phyloP scores from a whole-genome alignment of 768 basidiomycete species.

The Cubamyces lactineus region DNA sequence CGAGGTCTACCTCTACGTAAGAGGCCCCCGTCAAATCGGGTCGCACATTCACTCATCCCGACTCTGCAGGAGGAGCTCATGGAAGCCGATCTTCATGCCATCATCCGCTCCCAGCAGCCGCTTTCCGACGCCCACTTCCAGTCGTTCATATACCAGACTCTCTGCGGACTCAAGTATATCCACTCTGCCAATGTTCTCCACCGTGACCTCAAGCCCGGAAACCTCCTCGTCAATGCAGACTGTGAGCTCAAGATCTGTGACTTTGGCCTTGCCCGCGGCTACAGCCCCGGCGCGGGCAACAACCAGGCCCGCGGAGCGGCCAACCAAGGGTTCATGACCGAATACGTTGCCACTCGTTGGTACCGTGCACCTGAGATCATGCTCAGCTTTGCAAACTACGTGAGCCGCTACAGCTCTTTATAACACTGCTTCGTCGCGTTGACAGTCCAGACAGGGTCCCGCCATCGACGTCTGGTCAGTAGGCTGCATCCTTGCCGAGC shows the following conservation, averaged over 20 bases:
- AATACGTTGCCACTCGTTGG: slow-evolving; percentile 99
- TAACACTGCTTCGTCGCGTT: slow-evolving; percentile 1
- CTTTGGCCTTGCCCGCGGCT: slow-evolving; percentile 95
- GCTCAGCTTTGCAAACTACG: slow-evolving; percentile 95
- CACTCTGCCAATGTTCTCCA: slow-evolving; percentile 98
- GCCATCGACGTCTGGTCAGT: slow-evolving; percentile 97
- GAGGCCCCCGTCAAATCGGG: slow-evolving; percentile 25
- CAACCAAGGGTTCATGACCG: slow-evolving; percentile 97
- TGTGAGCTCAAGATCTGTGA: slow-evolving; percentile 99
- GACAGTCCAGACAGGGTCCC: slow-evolving; percentile 59
- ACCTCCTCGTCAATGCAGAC: slow-evolving; percentile 96
- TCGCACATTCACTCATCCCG: background rate
- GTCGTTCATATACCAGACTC: slow-evolving; percentile 97
- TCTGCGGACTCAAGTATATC: slow-evolving; percentile 98
- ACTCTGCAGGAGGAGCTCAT: slow-evolving; percentile 89
- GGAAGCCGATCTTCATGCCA: slow-evolving; percentile 99
- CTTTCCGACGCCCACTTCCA: slow-evolving; percentile 92
- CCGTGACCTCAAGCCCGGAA: slow-evolving; percentile 94
- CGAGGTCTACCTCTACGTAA: slow-evolving; percentile 91
- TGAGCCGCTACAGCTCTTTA: slow-evolving; percentile 42
- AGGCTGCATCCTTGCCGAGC: slow-evolving; percentile 92
- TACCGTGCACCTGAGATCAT: slow-evolving; percentile 99
- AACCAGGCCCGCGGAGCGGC: slow-evolving; percentile 61
- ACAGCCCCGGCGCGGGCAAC: slow-evolving; percentile 80
- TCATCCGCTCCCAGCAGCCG: slow-evolving; percentile 87